These are phyloP conservation scores for Albifimbria verrucaria DNA, from an alignment of 2,329 filamentous ascomycete species.

Conservation along the genomic window DNA sequence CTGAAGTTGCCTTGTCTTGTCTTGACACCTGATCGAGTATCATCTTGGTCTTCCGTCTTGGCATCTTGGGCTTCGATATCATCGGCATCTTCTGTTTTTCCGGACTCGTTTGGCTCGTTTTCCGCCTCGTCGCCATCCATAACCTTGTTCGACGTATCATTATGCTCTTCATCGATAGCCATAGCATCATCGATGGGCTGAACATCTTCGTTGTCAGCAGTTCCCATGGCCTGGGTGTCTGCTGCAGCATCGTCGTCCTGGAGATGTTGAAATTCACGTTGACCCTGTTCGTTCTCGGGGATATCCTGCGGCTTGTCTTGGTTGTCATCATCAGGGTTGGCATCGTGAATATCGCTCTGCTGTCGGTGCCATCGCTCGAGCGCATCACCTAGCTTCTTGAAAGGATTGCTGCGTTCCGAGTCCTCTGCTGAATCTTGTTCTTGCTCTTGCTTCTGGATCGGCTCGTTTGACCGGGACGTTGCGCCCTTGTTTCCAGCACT, in stretches of 20 bases:
- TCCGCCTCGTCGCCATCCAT: slow-evolving; percentile 54
- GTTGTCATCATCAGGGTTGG: slow-evolving; percentile 37
- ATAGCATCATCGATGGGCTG: slow-evolving; percentile 83
- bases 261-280: slow-evolving; percentile 90
- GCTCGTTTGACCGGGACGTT: slow-evolving; percentile 45
- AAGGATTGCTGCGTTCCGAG: slow-evolving; percentile 60
- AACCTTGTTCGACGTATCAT: slow-evolving; percentile 42
- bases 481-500: slow-evolving; percentile 61
- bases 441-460: slow-evolving; percentile 42
- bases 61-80: slow-evolving; percentile 34
- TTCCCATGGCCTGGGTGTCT: slow-evolving; percentile 90
- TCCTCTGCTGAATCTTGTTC: slow-evolving; percentile 40
- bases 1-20: slow-evolving; percentile 56
- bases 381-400: slow-evolving; percentile 92
- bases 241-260: slow-evolving; percentile 75
- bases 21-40: slow-evolving; percentile 57
- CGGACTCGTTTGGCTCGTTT: slow-evolving; percentile 39
- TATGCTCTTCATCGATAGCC: slow-evolving; percentile 71
- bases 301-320: slow-evolving; percentile 42
- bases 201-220: slow-evolving; percentile 82
- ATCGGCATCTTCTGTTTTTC: slow-evolving; percentile 41
- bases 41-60: slow-evolving; percentile 44
- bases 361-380: slow-evolving; percentile 91
- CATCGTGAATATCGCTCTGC: slow-evolving; percentile 74
- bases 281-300: slow-evolving; percentile 54